Conservation (phyloP, 164 flowering plant genomes). For the Tinospora cordifolia region DNA sequence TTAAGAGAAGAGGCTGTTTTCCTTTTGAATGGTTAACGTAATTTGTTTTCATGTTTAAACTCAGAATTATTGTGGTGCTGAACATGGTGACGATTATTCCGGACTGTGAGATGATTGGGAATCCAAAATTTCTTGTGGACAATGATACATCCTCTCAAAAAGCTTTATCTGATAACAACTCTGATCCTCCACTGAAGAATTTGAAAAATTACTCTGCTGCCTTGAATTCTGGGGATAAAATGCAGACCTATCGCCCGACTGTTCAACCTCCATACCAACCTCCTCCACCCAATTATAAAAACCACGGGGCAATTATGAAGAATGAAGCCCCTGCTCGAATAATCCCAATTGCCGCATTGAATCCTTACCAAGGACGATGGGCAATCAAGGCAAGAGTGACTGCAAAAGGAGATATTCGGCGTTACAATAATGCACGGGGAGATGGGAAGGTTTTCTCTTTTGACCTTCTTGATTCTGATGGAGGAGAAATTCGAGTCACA, state of each 20-base stretch:
- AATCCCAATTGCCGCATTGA: slow-evolving; percentile 84
- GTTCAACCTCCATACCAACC: slow-evolving; percentile 88
- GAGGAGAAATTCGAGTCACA: slow-evolving; percentile 94
- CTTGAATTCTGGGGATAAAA: slow-evolving; percentile 25
- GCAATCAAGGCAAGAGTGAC: slow-evolving; percentile 98
- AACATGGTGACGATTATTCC: slow-evolving; percentile 82
- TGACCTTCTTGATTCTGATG: slow-evolving; percentile 92
- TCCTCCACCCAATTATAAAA: slow-evolving; percentile 75
- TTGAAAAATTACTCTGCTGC: slow-evolving; percentile 10
- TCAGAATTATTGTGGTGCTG: slow-evolving; percentile 82
- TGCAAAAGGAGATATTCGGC: slow-evolving; percentile 86
- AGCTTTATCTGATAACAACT: slow-evolving; percentile 18
- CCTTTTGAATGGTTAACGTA: too few relatives aligned
- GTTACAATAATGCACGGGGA: slow-evolving; percentile 91
- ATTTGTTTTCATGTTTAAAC: not conserved
- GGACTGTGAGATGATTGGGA: slow-evolving; percentile 74
- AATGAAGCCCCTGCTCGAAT: slow-evolving; percentile 94
- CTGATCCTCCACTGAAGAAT: slow-evolving; percentile 9
- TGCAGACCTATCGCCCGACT: slow-evolving; percentile 45
- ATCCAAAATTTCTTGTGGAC: slow-evolving; percentile 42
- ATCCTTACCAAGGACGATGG: slow-evolving; percentile 98
- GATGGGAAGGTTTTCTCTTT: slow-evolving; percentile 99
- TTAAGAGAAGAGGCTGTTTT: too few relatives aligned
- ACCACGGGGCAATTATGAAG: slow-evolving; percentile 71
- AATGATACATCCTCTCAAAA: slow-evolving; percentile 31